Base-by-base conservation (phyloP, 177 flowering plant genomes). In the Vitis hybrid region DNA sequence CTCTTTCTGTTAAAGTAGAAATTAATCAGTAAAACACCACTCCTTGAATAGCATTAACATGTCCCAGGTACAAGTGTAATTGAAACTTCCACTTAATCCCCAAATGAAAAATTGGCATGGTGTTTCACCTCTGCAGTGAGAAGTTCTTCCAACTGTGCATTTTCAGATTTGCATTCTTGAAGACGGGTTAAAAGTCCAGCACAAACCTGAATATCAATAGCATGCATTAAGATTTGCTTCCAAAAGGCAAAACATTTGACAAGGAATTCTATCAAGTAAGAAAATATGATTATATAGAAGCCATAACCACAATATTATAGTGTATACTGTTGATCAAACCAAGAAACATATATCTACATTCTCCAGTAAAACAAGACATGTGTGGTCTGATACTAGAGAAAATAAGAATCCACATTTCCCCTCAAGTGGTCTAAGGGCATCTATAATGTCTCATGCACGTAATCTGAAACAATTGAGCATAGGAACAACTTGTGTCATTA, bases 121-220 rank as follows among this genome's bases (percentile, higher is more conserved):
- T 40, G 56, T 48, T 65, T 82, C 74, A 94, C 99, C 93, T 96
- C 99, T 60, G 94, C 86, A 72, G 68, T 58, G 9, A 96, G 97
- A 82, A 96, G 97, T 80, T 96, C 98, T 79, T 96, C 99, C 71
- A 96, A 78, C 76, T 96, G 99, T 75, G 93, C 91, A 92, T 92
- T 96, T 83, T 96, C 99, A 63, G 89, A 87, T 82, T 96, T 96
- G 85, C 87, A 94, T 74, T 94, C 99, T 76, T 96, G 98, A 75
- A 96, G 96, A 67, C 99, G 98, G 52, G 94, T 80, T 76, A 95
- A 89, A 74, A 96, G 97, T 76, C 99, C 99, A 79, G 97, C 94
- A 84, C 98, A 94, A 66, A 92, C 97, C 99, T 96, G 77, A 64
- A 68, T 4, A 76, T 66, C 19, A 59, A 35, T 24, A 4, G 11